These are phyloP conservation scores for Cryomyces antarcticus DNA, from an alignment of 495 filamentous ascomycete species.

Conservation along the genomic window DNA sequence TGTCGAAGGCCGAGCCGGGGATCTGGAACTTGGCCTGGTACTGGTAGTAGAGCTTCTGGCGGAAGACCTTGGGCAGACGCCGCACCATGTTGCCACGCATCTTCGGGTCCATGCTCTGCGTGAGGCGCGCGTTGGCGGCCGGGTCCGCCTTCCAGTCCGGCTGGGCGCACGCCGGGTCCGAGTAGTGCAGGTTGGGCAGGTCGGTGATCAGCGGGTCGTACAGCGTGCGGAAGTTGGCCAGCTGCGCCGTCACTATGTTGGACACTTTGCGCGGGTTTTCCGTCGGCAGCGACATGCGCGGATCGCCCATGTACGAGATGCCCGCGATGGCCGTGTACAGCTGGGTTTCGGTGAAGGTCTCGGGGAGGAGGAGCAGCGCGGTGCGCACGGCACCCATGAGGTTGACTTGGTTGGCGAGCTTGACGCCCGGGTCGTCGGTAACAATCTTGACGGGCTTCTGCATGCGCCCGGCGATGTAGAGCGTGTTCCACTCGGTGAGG, in stretches of 20 bases:
- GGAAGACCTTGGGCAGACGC: constrained; percentile 70
- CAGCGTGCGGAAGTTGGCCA: constrained; percentile 72
- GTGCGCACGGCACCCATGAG: constrained; percentile 78
- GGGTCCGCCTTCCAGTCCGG: constrained; percentile 16
- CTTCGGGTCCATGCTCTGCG: constrained; percentile 78
- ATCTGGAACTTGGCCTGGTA: constrained; percentile 82
- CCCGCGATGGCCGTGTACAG: constrained; percentile 77
- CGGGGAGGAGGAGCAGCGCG: constrained; percentile 67
- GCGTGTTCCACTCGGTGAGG: constrained; percentile 69
- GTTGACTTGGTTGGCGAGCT: constrained; percentile 87
- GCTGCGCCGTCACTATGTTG: constrained; percentile 83
- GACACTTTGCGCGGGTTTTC: constrained; percentile 85
- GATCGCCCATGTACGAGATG: constrained; percentile 85
- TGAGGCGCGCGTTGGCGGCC: constrained; percentile 34
- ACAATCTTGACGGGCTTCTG: constrained; percentile 98
- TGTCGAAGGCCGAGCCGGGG: constrained; percentile 59
- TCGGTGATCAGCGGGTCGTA: constrained; percentile 78
- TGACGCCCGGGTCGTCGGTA: constrained; percentile 75
- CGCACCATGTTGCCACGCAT: constrained; percentile 91
- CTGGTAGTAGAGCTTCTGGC: constrained; percentile 75
- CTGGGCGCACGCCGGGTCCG: constrained; percentile 35
- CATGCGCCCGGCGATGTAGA: constrained; percentile 83
- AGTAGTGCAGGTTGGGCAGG: constrained; percentile 70
- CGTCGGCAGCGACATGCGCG: constrained; percentile 69
- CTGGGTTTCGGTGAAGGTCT: constrained; percentile 65